These are phyloP conservation scores for Cercospora canescens DNA, from an alignment of 2,329 filamentous ascomycete genomes.

Conservation along the genomic window DNA sequence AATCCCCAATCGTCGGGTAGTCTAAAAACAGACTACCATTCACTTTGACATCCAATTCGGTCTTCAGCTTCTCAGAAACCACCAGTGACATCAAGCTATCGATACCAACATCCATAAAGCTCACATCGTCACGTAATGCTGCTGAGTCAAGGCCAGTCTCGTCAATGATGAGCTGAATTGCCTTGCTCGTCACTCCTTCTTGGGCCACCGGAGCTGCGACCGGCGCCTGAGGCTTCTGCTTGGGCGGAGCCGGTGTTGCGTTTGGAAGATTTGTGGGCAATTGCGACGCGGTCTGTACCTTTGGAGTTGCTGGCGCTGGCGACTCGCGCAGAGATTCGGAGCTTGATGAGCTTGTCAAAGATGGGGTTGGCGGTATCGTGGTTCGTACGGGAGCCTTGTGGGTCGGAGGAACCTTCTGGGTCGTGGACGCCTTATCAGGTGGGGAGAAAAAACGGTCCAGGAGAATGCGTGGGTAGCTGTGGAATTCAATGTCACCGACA, in stretches of 20 bases:
- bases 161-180: conserved; percentile 32
- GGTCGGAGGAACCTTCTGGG: too few relatives aligned
- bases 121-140: conserved; percentile 29
- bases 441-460: conserved; percentile 68
- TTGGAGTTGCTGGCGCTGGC: not conserved
- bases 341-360: not conserved
- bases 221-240: conserved; percentile 18
- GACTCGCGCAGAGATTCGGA: not conserved
- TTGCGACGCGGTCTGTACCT: not conserved
- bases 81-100: conserved; percentile 41
- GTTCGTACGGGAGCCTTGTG: not conserved
- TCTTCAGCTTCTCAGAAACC: conserved; percentile 36
- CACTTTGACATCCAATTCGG: conserved; percentile 35
- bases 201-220: not conserved
- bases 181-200: conserved; percentile 11
- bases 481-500: conserved; percentile 65
- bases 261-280: not conserved
- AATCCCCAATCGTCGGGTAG: conserved; percentile 24
- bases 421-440: conserved; percentile 48
- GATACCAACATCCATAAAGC: conserved; percentile 36
- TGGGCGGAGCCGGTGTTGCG: not conserved
- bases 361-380: not conserved
- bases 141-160: conserved; percentile 30
- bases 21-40: conserved; percentile 28
- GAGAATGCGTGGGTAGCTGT: conserved; percentile 64